A percentile compares a stretch with the other conserved stretches of the same genome.
These are phyloP conservation scores for Cladophialophora yegresii DNA, from an alignment of 2,329 filamentous ascomycete species.

Conservation along the genomic window DNA sequence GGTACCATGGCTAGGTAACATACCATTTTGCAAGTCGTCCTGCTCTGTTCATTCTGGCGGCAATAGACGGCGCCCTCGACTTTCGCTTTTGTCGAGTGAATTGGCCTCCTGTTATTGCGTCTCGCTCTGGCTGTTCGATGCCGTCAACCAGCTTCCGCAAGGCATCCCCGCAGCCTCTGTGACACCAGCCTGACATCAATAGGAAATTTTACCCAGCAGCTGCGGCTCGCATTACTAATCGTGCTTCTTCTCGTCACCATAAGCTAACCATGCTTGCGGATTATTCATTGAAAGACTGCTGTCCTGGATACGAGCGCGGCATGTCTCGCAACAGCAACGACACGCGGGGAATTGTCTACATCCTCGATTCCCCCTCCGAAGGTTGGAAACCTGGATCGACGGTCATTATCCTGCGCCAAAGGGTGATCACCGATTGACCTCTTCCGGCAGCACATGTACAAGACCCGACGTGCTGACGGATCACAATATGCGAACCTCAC, in stretches of 20 bases:
- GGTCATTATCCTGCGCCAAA: background rate
- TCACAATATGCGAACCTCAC: constrained; percentile 11
- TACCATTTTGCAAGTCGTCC: background rate
- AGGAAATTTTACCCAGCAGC: too few species aligned
- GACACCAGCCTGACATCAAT: background rate
- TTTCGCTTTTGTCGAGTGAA: background rate
- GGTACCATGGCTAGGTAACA: background rate
- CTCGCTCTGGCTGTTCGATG: too few species aligned
- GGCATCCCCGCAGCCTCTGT: background rate
- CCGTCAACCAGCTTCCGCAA: background rate
- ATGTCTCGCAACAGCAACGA: background rate
- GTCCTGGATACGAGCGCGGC: background rate
- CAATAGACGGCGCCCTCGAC: background rate
- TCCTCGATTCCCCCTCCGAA: background rate
- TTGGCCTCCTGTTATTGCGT: too few species aligned
- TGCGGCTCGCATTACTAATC: background rate
- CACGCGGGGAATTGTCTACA: background rate
- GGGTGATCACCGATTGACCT: background rate
- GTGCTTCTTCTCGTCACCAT: background rate
- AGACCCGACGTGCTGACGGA: background rate
- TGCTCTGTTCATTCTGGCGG: background rate
- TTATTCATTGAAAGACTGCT: background rate
- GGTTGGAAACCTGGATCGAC: background rate
- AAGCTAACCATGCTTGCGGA: background rate
- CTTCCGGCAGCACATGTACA: background rate